A percentile compares a stretch with the other conserved stretches of the same genome.
These are phyloP conservation scores for Carallia brachiata DNA, from an alignment of 345 rosid genomes.

Conservation along the genomic window DNA sequence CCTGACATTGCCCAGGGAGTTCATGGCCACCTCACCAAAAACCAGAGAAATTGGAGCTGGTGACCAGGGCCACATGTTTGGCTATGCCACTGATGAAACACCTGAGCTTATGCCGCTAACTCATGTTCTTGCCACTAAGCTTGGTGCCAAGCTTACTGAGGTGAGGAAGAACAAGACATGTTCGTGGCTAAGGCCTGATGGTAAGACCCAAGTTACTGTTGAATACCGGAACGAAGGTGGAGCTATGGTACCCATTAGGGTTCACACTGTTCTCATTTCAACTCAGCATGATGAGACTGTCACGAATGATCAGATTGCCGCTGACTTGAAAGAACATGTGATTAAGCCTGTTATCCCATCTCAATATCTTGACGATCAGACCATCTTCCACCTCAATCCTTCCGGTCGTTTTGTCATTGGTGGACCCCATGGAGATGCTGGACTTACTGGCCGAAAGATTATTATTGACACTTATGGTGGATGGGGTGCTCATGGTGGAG, in stretches of 20 bases:
- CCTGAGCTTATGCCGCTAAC: slow-evolving; percentile 78
- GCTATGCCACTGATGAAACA: slow-evolving; percentile 78
- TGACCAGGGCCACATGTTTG: slow-evolving; percentile 83
- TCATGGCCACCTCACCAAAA: slow-evolving; percentile 75
- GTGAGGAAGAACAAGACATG: slow-evolving; percentile 78
- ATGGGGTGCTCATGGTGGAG: slow-evolving; percentile 65
- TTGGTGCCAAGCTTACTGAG: slow-evolving; percentile 81
- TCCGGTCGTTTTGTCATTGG: slow-evolving; percentile 83
- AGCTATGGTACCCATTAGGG: slow-evolving; percentile 68
- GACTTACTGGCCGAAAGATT: slow-evolving; percentile 78
- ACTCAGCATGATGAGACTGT: slow-evolving; percentile 84
- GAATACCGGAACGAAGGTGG: slow-evolving; percentile 67
- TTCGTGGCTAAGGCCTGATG: slow-evolving; percentile 80
- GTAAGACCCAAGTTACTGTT: slow-evolving; percentile 78
- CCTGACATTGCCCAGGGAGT: slow-evolving; percentile 86
- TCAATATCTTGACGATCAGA: slow-evolving; percentile 65
- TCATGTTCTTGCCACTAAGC: slow-evolving; percentile 76
- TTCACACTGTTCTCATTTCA: slow-evolving; percentile 76
- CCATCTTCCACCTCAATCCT: slow-evolving; percentile 80
- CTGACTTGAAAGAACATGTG: slow-evolving; percentile 66
- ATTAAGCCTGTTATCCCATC: slow-evolving; percentile 73
- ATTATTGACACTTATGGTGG: slow-evolving; percentile 68
- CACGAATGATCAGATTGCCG: slow-evolving; percentile 65
- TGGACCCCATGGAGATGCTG: slow-evolving; percentile 85
- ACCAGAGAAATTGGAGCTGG: slow-evolving; percentile 89